Evolutionary conservation across 1,139 yeast genomes (phyloP).

Genomic region (Barnettozyma hawaiiensis): DNA sequence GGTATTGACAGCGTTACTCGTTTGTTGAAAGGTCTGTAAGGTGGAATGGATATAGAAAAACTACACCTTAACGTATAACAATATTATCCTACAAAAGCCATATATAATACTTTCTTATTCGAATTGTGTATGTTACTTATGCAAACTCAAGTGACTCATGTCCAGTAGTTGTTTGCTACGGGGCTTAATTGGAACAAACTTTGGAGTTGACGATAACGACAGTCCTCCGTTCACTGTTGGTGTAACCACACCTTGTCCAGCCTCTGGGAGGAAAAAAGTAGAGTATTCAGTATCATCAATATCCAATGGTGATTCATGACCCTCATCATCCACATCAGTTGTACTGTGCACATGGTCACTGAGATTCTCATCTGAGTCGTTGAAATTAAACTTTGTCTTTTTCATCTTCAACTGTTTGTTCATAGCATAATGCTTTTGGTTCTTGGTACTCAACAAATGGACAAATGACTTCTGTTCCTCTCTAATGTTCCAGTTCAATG

Average conservation of each 20-base stretch:
- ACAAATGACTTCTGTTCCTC: slow-evolving; percentile 76
- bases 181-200: slow-evolving; percentile 2
- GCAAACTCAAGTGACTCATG: slow-evolving; percentile 2
- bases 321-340: slow-evolving; percentile 19
- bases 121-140: slow-evolving; percentile 4
- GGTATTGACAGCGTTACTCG: slow-evolving; percentile 54
- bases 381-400: slow-evolving; percentile 21
- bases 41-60: background rate
- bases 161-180: slow-evolving; percentile 2
- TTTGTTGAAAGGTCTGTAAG: slow-evolving; percentile 47
- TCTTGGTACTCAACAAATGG: slow-evolving; percentile 44
- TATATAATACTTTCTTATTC: too few relatives aligned
- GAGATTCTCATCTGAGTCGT: slow-evolving; percentile 19
- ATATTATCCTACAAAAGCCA: too few relatives aligned
- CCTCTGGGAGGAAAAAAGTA: slow-evolving; percentile 22
- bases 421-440: slow-evolving; percentile 34
- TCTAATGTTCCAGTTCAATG: slow-evolving; percentile 81
- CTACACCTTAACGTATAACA: too few relatives aligned
- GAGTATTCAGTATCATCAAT: slow-evolving; percentile 25
- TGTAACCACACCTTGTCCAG: slow-evolving; percentile 25
- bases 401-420: slow-evolving; percentile 18
- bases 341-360: slow-evolving; percentile 10
- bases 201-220: slow-evolving; percentile 7
- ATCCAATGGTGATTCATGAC: slow-evolving; percentile 24
- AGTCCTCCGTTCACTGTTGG: slow-evolving; percentile 13